Base-by-base conservation (phyloP, 192 early-diverging fungal species). In the Entomortierella parvispora region DNA sequence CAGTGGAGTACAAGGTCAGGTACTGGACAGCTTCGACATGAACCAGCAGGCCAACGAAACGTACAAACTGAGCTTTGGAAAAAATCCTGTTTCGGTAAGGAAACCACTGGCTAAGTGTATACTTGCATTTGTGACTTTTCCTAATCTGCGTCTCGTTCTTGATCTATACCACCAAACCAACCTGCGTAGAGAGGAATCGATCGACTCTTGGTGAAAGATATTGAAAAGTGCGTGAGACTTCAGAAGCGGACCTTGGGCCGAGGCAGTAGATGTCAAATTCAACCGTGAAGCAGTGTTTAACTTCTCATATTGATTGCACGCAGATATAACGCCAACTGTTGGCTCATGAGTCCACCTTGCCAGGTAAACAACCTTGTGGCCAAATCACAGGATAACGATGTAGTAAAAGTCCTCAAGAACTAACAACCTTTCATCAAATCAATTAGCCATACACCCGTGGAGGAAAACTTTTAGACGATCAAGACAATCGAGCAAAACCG, bases 271-370 rank as follows among this genome's bases (percentile, higher is more conserved):
- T n/a, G n/a, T n/a, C n/a, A n/a, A n/a, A n/a, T n/a, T n/a, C n/a
- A n/a, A n/a, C n/a, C n/a, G n/a, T n/a, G n/a, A n/a, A n/a, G n/a
- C n/a, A n/a, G n/a, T n/a, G n/a, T n/a, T n/a, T n/a, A n/a, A n/a
- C n/a, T n/a, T n/a, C n/a, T n/a, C n/a, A n/a, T n/a, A n/a, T n/a
- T n/a, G n/a, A n/a, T n/a, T n/a, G n/a, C n/a, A n/a, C 23, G 12
- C 68, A 87, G 80, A 79, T 85, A 90, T 65, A 66, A 87, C 11
- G 92, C 92, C 1, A 86, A 92, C 69, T 90, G 90, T 52, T 97
- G 96, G 96, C 82, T 98, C 10, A 83, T 96, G 52, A 93, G 92
- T 59, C 96, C 96, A 28, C 96, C 96, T 0, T 98, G 96, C 62
- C 96, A 98, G 80, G 87, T 89, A 76, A 47, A 10, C 7, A 10